Evolutionary conservation across 306 rosid species (phyloP), one percentile per base, ranked within the genome.

Genomic region (Adenanthera pavonina): DNA sequence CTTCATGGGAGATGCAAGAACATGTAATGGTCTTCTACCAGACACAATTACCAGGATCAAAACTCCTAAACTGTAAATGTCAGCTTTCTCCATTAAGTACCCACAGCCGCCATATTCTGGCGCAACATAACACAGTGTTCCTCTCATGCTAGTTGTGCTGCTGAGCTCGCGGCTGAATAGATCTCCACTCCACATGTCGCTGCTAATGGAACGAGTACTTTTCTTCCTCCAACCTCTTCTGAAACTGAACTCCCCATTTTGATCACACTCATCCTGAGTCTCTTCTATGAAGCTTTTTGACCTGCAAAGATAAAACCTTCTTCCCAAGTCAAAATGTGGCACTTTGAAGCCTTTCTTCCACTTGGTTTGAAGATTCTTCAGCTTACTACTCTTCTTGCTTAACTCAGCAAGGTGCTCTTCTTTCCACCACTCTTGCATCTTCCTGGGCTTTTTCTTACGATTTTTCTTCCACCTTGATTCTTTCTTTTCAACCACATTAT

Each of bases 341-440:
- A 89, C 90, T 82, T 89, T 94, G 85, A 90, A 79, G 64, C 96
- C 90, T 87, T 87, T 92, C 78, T 81, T 90, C 94, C 89, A 84
- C 83, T 88, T 94, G 9, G 87, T 80, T 38, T 88, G 84, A 69
- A 90, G 87, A 62, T n/a, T 87, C 72, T 83, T 90, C 46, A 86
- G 88, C 84, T 89, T 92, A 33, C 76, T 89, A 0, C 85, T 81
- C 84, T 89, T 95, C 89, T 90, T 95, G 90, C 91, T 95, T 76
- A 95, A 82, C 84, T 95, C 99, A 19, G 89, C 93, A 53, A 95
- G 87, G 79, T 95, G 97, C 85, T 95, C 99, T 81, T 95, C 99
- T 88, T 92, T 93, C 99, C 99, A 95, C 99, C 99, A 95, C 78
- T 95, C 99, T 81, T 90, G 93, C 97, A 93, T 93, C 95, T 95